Conservation (phyloP, 2,329 filamentous ascomycete species). For the Chrysoporthe cubensis region DNA sequence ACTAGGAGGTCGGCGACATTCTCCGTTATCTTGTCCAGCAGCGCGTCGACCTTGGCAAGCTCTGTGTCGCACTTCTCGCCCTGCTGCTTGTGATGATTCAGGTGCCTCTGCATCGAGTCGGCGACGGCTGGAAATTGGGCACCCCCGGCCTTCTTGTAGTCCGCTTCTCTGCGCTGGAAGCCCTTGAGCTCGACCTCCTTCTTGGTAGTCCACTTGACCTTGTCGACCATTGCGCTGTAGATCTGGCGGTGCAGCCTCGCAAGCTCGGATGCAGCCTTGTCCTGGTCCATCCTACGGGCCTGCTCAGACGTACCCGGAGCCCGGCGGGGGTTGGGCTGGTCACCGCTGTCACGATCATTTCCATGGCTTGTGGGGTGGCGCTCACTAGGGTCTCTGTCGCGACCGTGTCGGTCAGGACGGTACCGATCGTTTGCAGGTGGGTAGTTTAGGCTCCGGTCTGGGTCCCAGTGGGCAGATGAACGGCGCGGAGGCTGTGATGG, state of each 20-base stretch:
- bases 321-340: not conserved
- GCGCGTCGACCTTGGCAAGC: not conserved
- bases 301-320: not conserved
- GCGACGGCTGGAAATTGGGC: conserved; percentile 19
- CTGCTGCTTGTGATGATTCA: conserved; percentile 14
- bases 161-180: conserved; percentile 15
- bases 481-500: not conserved
- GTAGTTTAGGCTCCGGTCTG: not conserved
- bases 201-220: conserved; percentile 15
- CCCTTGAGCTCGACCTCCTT: conserved; percentile 18
- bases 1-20: conserved; percentile 8
- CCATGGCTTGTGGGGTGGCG: not conserved
- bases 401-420: conserved; percentile 7
- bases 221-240: conserved; percentile 14
- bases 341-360: not conserved
- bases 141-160: conserved; percentile 14
- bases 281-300: conserved; percentile 16
- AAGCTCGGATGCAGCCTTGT: conserved; percentile 8
- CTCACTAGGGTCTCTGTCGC: conserved; percentile 23
- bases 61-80: conserved; percentile 18
- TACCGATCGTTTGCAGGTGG: not conserved
- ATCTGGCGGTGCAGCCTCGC: conserved; percentile 13
- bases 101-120: conserved; percentile 7
- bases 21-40: not conserved
- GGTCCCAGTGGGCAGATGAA: not conserved